A percentile compares a stretch with the other conserved stretches of the same genome.
phyloP scores from a whole-genome alignment of 805 yeast species.

The Danielozyma ontarioensis region DNA sequence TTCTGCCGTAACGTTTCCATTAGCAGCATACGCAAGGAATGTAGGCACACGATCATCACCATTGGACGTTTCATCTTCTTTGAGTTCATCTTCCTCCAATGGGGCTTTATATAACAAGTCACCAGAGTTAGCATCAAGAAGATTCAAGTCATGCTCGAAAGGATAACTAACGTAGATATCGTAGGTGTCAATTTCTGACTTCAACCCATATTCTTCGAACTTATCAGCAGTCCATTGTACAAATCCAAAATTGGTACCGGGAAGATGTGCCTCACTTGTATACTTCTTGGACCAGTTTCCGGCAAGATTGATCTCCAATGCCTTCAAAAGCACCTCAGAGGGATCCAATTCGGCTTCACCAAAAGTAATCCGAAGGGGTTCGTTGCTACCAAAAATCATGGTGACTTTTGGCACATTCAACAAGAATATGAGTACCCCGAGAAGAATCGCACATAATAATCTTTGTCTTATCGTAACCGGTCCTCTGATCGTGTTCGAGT shows the following conservation, averaged over 20 bases:
- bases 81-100: constrained; percentile 44
- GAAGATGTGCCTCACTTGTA: constrained; percentile 38
- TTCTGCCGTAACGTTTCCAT: constrained; percentile 52
- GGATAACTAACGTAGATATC: constrained; percentile 55
- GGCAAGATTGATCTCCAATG: constrained; percentile 34
- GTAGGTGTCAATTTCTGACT: constrained; percentile 43
- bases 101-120: constrained; percentile 43
- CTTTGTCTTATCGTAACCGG: too few species aligned
- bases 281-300: constrained; percentile 38
- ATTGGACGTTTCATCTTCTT: constrained; percentile 35
- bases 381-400: not conserved
- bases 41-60: constrained; percentile 41
- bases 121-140: constrained; percentile 21
- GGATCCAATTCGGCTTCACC: constrained; percentile 4
- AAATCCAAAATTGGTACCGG: constrained; percentile 40
- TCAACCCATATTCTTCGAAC: constrained; percentile 48
- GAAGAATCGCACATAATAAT: too few species aligned
- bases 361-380: not conserved
- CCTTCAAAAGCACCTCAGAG: constrained; percentile 16
- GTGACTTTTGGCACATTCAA: too few species aligned
- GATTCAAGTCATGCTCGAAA: constrained; percentile 36
- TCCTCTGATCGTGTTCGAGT: too few species aligned
- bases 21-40: constrained; percentile 61
- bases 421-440: too few species aligned
- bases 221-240: constrained; percentile 48